A percentile compares a stretch with the other conserved stretches of the same genome.
Conservation (phyloP, 257 asterid genomes). For the Solanum lycopersicoides region DNA sequence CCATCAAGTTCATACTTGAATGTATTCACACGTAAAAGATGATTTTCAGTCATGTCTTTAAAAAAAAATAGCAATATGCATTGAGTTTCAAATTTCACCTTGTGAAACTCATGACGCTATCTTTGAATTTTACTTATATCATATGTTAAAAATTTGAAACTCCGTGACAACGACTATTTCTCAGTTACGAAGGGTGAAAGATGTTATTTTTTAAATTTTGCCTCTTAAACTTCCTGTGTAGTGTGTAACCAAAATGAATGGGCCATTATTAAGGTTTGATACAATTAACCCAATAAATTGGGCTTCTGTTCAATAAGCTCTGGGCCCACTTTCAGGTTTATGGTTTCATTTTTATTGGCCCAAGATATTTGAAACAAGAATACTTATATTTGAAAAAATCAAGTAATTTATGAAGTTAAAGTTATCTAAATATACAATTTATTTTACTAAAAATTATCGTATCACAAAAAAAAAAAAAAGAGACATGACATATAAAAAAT, state of each 20-base stretch:
- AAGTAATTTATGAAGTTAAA: no score
- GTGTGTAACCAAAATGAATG: neutral
- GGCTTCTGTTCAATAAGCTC: neutral
- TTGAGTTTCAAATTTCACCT: neutral
- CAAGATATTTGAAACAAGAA: neutral
- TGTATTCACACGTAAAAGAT: neutral
- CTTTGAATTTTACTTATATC: neutral
- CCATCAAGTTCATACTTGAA: neutral
- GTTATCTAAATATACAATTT: no score
- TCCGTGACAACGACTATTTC: neutral
- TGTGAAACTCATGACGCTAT: neutral
- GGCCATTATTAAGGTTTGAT: neutral
- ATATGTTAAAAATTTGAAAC: neutral
- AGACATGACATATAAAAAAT: neutral
- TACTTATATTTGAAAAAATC: no score
- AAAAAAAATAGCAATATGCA: accelerated
- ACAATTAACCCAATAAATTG: neutral
- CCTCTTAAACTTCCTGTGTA: neutral
- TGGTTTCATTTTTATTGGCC: neutral
- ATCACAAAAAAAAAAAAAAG: neutral
- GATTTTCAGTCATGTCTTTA: neutral
- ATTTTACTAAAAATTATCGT: no score
- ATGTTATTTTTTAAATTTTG: neutral
- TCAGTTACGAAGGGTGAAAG: neutral
- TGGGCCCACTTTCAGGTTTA: neutral